Percentiles rank a stretch among this genome's conserved stretches.
Conservation (phyloP, 2,329 filamentous ascomycete species). For the Colletotrichum echinochloae region DNA sequence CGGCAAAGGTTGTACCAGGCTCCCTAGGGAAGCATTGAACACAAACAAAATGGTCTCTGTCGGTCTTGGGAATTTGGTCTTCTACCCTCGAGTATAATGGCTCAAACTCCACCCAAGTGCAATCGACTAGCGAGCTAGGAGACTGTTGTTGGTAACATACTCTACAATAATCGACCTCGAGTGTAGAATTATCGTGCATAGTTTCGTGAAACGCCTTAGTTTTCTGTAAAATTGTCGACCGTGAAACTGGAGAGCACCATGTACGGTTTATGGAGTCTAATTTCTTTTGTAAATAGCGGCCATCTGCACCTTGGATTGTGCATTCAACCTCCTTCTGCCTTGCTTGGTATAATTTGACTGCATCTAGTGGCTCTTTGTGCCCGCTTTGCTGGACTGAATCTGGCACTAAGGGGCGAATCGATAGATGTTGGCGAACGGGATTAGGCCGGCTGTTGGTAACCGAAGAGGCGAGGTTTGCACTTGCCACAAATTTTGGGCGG, state of each 20-base stretch:
- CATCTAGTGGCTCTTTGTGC: background rate
- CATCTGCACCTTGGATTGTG: background rate
- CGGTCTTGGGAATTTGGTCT: background rate
- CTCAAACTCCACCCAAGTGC: background rate
- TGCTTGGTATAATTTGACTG: background rate
- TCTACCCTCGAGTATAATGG: background rate
- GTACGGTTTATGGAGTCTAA: background rate
- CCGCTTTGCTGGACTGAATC: background rate
- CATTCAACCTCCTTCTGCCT: background rate
- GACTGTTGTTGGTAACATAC: background rate
- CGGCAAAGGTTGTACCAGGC: background rate
- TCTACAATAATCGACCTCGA: background rate
- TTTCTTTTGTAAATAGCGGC: background rate
- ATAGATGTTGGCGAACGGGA: background rate
- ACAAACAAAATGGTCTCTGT: background rate
- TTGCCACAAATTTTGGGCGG: background rate
- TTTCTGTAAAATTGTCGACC: background rate
- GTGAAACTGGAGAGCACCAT: background rate
- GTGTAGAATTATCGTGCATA: background rate
- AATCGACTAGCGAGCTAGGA: background rate
- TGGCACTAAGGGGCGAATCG: background rate
- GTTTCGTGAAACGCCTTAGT: background rate
- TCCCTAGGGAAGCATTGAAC: background rate
- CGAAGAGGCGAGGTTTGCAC: background rate
- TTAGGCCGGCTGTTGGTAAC: background rate